Conservation (phyloP, 768 basidiomycete species). For the Rhodotorula diobovata region DNA sequence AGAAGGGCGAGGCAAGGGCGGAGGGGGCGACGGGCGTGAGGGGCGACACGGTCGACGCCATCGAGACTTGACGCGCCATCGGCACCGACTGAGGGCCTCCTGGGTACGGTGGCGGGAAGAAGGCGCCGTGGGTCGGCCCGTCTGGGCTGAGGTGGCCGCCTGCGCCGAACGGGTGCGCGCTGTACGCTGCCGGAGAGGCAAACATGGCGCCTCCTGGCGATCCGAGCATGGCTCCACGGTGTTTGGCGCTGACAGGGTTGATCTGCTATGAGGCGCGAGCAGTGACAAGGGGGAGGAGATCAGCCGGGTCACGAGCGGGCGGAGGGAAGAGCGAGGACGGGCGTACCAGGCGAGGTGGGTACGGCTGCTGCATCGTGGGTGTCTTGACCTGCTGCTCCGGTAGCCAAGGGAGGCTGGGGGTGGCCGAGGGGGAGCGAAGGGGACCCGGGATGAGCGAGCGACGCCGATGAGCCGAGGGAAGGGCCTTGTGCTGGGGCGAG, state of each 20-base stretch:
- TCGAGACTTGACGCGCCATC: neutral
- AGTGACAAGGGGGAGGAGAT: neutral
- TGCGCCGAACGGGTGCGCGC: constrained; percentile 1
- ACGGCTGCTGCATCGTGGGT: constrained; percentile 4
- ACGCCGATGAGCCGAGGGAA: neutral
- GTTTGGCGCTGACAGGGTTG: neutral
- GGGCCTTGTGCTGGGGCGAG: neutral
- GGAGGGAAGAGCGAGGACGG: neutral
- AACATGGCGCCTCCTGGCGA: constrained; percentile 3
- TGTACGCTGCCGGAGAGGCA: constrained; percentile 17
- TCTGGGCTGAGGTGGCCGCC: neutral
- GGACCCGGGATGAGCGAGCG: neutral
- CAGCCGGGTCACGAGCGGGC: neutral
- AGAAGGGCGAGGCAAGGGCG: neutral
- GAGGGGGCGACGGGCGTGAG: neutral
- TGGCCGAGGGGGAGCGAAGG: neutral
- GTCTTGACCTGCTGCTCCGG: neutral
- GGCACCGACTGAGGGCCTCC: neutral
- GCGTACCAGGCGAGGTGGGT: neutral
- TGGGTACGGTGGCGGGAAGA: neutral
- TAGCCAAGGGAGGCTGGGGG: no score
- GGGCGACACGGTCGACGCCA: neutral
- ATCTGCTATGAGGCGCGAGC: neutral
- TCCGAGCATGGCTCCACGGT: neutral
- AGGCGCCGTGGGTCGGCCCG: neutral